Conservation (phyloP, 108 stramenopile species). For the Conticribra weissflogii region DNA sequence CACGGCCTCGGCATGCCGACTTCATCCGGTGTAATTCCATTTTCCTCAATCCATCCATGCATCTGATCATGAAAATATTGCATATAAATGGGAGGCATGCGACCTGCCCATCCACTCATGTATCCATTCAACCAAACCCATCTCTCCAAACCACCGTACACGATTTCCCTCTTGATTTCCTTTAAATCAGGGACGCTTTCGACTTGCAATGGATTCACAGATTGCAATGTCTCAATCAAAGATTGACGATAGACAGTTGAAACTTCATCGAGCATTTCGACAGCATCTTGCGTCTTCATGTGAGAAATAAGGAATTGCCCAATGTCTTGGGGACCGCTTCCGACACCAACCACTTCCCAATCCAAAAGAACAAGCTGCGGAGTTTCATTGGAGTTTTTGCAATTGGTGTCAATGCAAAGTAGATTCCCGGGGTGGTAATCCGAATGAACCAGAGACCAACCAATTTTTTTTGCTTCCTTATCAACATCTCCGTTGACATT, state of each 20-base stretch:
- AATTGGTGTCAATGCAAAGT: conserved; percentile 20
- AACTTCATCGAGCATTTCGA: conserved; percentile 31
- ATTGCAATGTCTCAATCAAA: conserved; percentile 23
- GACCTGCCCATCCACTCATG: conserved; percentile 38
- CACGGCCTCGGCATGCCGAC: conserved; percentile 29
- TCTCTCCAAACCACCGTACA: conserved; percentile 56
- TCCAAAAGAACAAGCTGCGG: conserved; percentile 42
- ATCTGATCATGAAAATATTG: conserved; percentile 77
- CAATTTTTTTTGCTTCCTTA: conserved; percentile 3
- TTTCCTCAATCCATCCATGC: conserved; percentile 6
- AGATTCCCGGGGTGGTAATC: conserved; percentile 72
- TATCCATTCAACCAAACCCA: conserved; percentile 71
- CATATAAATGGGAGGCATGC: conserved; percentile 38
- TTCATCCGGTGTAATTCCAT: conserved; percentile 8
- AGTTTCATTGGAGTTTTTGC: not conserved
- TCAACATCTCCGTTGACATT: not conserved
- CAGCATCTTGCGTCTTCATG: conserved; percentile 49
- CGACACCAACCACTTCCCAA: conserved; percentile 70
- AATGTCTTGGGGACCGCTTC: conserved; percentile 67
- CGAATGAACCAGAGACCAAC: conserved; percentile 61
- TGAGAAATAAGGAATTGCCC: conserved; percentile 65
- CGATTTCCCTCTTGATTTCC: conserved; percentile 40
- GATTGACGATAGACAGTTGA: conserved; percentile 46
- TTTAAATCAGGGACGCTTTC: conserved; percentile 54
- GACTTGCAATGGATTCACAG: not conserved